A percentile compares a stretch with the other conserved stretches of the same genome.
phyloP scores from a whole-genome alignment of 2,329 filamentous ascomycete genomes.

The Ascochyta pisi region DNA sequence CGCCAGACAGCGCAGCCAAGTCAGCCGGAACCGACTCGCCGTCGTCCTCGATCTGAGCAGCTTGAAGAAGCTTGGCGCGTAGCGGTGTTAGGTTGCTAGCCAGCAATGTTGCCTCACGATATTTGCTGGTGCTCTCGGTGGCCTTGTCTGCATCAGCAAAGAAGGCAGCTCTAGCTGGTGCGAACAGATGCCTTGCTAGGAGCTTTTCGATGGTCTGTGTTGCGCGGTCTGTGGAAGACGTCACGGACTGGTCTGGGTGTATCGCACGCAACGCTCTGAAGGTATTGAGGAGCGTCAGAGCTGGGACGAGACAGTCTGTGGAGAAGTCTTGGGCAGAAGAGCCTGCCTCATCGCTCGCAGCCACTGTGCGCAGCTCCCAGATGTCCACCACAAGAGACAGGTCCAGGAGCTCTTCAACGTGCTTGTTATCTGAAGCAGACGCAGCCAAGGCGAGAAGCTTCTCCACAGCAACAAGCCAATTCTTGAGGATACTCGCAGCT shows the following conservation, averaged over 20 bases:
- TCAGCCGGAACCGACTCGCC: constrained; percentile 30
- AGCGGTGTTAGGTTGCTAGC: constrained; percentile 34
- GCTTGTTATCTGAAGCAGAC: background rate
- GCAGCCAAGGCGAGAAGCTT: constrained; percentile 19
- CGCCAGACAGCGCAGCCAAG: constrained; percentile 32
- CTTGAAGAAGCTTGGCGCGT: constrained; percentile 40
- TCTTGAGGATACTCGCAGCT: constrained; percentile 45
- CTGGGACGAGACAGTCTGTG: constrained; percentile 46
- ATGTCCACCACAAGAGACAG: constrained; percentile 37
- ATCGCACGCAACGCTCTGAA: constrained; percentile 17
- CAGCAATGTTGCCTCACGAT: constrained; percentile 25
- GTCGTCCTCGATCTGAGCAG: constrained; percentile 40
- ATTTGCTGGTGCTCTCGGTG: constrained; percentile 1
- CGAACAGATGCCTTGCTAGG: constrained; percentile 53
- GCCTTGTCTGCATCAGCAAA: constrained; percentile 29
- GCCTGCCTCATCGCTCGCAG: constrained; percentile 34
- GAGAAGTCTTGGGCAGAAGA: constrained; percentile 47
- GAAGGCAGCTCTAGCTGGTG: constrained; percentile 50
- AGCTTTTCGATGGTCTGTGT: constrained; percentile 43
- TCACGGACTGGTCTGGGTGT: background rate
- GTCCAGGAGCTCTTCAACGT: constrained; percentile 23
- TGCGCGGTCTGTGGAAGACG: constrained; percentile 14
- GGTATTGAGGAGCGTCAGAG: constrained; percentile 34
- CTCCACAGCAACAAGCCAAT: constrained; percentile 41
- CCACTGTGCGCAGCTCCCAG: constrained; percentile 44